Evolutionary conservation across 768 basidiomycete genomes (phyloP), one percentile per base, ranked within the genome.

Genomic region (Russula olivacea): DNA sequence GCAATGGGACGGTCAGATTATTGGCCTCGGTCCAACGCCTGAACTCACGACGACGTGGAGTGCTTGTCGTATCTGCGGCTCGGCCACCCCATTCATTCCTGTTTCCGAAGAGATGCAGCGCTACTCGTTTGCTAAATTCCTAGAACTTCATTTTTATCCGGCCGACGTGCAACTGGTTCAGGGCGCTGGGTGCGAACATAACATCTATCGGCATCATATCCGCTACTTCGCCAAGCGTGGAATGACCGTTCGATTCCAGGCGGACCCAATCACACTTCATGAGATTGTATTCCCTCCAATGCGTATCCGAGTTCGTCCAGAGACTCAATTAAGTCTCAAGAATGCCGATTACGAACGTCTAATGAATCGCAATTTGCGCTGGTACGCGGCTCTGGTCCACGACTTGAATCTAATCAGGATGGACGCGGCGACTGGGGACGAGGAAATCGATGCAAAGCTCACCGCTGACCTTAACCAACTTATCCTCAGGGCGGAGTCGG

Each of bases 111-210:
- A 96, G 72, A 93, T 95, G 81, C 89, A 92, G 70, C 79, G 88
- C 60, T 93, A 96, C 72, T 98, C 95, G 5, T 96, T 98, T 72
- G 92, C 89, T 40, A 95, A 97, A 69, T 98, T 96, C 73, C 81
- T 99, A 32, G 96, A 99, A 71, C 83, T 96, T 30, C 90, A 93
- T 71, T 98, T 98, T 74, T 97, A 98, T 74, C 94, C 93, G 34
- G 84, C 92, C 38, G 85, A 91, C 66, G 86, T 94, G 69, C 81
- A 85, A 69, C 78, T 92, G 53, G 85, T 92, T n/a, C 88, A 86
- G 69, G 92, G 90, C 10, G 91, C 93, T 36, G 88, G 87, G 4
- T 98, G 97, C 71, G 83, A 88, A 60, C 97, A 99, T 74, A 97
- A 98, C 71, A 91, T 94, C 61, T 96, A 93, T 71, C 85, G 88